phyloP scores from a whole-genome alignment of 371 early-diverging fungal genomes.

The Syncephalastrum sp. region DNA sequence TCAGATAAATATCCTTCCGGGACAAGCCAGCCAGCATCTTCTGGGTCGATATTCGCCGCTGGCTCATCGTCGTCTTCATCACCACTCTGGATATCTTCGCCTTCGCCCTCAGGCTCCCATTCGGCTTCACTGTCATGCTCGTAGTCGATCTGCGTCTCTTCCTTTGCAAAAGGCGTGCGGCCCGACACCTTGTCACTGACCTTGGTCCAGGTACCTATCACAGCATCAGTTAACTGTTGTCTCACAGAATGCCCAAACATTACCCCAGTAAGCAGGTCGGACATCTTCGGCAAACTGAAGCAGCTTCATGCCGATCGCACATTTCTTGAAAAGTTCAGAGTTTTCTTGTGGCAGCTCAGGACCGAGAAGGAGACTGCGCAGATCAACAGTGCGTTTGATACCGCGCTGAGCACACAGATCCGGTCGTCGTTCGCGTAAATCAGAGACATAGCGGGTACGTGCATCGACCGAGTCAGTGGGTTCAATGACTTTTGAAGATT shows the following conservation, averaged over 20 bases:
- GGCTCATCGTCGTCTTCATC: slow-evolving; percentile 68
- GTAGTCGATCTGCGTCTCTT: slow-evolving; percentile 69
- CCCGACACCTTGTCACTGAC: slow-evolving; percentile 53
- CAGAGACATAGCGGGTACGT: slow-evolving; percentile 14
- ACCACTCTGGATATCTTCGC: slow-evolving; percentile 83
- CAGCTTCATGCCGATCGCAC: slow-evolving; percentile 58
- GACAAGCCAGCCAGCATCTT: slow-evolving; percentile 64
- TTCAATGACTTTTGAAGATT: no score
- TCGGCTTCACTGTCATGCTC: slow-evolving; percentile 87
- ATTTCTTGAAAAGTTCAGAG: slow-evolving; percentile 13
- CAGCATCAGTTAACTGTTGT: slow-evolving; percentile 27
- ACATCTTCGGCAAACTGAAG: slow-evolving; percentile 72
- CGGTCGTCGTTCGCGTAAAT: slow-evolving; percentile 7
- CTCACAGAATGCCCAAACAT: neutral
- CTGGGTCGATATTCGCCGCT: slow-evolving; percentile 41
- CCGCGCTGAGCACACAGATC: slow-evolving; percentile 14
- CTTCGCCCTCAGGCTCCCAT: slow-evolving; percentile 91
- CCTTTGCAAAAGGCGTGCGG: slow-evolving; percentile 63
- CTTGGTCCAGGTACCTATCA: slow-evolving; percentile 76
- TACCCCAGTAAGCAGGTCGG: slow-evolving; percentile 81
- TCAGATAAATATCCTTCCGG: slow-evolving; percentile 83
- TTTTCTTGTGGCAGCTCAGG: slow-evolving; percentile 9
- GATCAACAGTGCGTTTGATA: slow-evolving; percentile 17
- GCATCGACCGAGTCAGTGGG: slow-evolving; percentile 10
- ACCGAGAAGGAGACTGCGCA: slow-evolving; percentile 16